phyloP scores from a whole-genome alignment of 2,329 filamentous ascomycete species.

The Colletotrichum sublineola region DNA sequence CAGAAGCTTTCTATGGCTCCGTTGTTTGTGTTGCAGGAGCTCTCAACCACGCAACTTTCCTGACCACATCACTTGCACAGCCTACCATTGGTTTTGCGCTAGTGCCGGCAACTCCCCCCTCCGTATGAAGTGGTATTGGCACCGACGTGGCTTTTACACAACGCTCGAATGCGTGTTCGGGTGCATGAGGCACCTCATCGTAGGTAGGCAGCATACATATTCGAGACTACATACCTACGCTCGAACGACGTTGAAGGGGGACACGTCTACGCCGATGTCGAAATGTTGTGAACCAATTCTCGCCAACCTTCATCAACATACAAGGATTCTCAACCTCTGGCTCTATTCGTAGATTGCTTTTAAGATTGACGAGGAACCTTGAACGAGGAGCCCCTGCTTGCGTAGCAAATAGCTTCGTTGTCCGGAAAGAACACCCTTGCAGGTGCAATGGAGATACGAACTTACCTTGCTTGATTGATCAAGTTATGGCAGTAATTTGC shows the following conservation, averaged over 20 bases:
- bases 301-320: neutral
- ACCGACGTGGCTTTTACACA: neutral
- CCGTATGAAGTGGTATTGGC: neutral
- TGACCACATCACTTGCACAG: neutral
- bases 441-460: neutral
- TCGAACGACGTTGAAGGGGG: neutral
- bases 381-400: neutral
- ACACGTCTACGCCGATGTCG: neutral
- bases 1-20: neutral
- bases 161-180: neutral
- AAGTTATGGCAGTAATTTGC: neutral
- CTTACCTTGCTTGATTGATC: neutral
- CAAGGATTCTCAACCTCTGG: neutral
- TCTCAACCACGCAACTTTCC: constrained; percentile 5
- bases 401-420: neutral
- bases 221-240: neutral
- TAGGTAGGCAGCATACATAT: neutral
- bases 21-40: neutral
- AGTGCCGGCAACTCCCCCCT: neutral
- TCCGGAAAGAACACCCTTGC: neutral
- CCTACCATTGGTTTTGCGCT: neutral
- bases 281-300: neutral
- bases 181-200: neutral
- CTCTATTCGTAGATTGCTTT: too few relatives aligned
- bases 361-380: neutral